These are phyloP conservation scores for Phytopythium oedochilum DNA, from an alignment of 352 stramenopile species.

Conservation along the genomic window DNA sequence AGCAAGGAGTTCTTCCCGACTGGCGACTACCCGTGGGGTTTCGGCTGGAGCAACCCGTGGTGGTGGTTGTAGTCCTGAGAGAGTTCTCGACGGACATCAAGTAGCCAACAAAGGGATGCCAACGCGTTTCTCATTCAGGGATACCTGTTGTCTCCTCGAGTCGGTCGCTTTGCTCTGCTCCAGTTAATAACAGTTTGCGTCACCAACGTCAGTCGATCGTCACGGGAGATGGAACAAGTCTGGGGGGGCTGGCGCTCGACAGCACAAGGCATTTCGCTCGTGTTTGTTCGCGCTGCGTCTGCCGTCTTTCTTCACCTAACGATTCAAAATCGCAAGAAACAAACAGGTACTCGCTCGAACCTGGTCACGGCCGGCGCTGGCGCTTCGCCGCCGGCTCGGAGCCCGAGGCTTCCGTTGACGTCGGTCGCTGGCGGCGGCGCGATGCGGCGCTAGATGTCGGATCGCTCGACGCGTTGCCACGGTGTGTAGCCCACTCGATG, in stretches of 20 bases:
- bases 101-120: no score
- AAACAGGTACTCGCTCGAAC: not conserved
- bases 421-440: conserved; percentile 14
- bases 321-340: not conserved
- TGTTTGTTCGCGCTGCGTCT: not conserved
- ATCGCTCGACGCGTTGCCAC: not conserved
- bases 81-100: no score
- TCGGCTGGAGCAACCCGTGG: not conserved
- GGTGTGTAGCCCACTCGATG: conserved; percentile 20
- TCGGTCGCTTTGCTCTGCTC: not conserved
- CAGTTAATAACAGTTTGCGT: not conserved
- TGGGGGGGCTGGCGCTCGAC: not conserved
- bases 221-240: not conserved
- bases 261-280: not conserved
- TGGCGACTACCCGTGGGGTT: not conserved
- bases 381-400: conserved; percentile 22
- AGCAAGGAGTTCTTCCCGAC: not conserved
- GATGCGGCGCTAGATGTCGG: not conserved
- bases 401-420: not conserved
- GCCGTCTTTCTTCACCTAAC: not conserved
- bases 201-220: not conserved
- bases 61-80: not conserved
- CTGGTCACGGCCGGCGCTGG: conserved; percentile 16
- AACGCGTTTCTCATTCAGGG: no score
- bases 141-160: no score